Evolutionary conservation across 176 grass and related monocot genomes (phyloP).

Genomic region (Raddia guianensis): DNA sequence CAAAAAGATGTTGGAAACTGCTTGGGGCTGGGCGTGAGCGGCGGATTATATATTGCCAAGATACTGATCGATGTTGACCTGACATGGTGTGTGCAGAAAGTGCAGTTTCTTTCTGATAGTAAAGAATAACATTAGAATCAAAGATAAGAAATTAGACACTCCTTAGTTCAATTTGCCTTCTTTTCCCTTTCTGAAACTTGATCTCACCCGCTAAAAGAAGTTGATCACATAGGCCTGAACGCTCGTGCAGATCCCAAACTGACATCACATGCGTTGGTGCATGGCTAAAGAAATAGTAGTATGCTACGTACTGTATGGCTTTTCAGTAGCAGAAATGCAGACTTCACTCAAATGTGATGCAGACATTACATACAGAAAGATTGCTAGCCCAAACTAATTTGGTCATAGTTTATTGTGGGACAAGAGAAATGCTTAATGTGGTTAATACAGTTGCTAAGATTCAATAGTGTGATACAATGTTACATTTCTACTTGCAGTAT

Average conservation of each 20-base stretch:
- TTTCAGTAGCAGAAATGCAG: too few relatives aligned
- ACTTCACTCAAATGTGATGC: too few relatives aligned
- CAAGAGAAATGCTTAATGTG: neutral
- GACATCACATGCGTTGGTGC: too few relatives aligned
- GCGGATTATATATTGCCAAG: constrained; percentile 16
- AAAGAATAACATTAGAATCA: neutral
- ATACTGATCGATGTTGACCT: neutral
- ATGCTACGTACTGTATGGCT: too few relatives aligned
- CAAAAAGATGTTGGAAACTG: neutral
- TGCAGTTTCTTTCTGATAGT: neutral
- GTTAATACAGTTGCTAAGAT: neutral
- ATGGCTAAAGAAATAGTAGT: too few relatives aligned
- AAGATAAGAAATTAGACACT: neutral
- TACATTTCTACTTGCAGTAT: neutral
- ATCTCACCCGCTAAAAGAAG: too few relatives aligned
- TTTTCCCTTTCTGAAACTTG: neutral
- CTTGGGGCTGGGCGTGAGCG: constrained; percentile 30
- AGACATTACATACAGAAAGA: neutral
- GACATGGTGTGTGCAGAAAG: neutral
- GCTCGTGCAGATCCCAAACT: too few relatives aligned
- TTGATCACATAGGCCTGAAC: too few relatives aligned
- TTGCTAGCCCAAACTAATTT: neutral
- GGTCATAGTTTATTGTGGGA: neutral
- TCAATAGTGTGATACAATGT: neutral
- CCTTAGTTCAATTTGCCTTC: neutral